phyloP scores from a whole-genome alignment of 73 alveolate species.

The Durusdinium trenchii region DNA sequence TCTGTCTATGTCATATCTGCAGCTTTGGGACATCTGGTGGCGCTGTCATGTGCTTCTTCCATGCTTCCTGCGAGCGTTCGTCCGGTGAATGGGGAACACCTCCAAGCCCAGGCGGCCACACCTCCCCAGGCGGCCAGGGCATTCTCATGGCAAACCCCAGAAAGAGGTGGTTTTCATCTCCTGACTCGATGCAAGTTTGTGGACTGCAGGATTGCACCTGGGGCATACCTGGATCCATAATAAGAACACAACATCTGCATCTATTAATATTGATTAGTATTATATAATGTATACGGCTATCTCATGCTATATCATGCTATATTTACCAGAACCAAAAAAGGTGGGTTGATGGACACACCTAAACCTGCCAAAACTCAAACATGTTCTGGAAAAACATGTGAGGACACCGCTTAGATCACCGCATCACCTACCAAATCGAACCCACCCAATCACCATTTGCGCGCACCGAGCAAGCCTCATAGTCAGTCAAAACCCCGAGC shows the following conservation, averaged over 20 bases:
- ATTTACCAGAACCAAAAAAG: too few relatives aligned
- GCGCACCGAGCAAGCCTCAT: too few relatives aligned
- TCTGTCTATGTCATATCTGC: too few relatives aligned
- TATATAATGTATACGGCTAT: background rate
- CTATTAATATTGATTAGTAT: background rate
- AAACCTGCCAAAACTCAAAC: background rate
- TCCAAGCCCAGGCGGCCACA: too few relatives aligned
- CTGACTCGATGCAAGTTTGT: too few relatives aligned
- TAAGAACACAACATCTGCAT: background rate
- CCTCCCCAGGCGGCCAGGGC: too few relatives aligned
- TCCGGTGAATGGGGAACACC: background rate
- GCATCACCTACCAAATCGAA: background rate
- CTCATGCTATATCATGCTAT: background rate
- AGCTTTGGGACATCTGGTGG: constrained; percentile 49
- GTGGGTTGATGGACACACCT: too few relatives aligned
- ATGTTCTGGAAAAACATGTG: background rate
- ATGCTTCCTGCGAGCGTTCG: constrained; percentile 37
- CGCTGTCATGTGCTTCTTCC: constrained; percentile 72
- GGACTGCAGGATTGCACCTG: too few relatives aligned
- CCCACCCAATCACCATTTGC: background rate
- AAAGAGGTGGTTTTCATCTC: too few relatives aligned
- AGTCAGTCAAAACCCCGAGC: constrained; percentile 41
- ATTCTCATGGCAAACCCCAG: too few relatives aligned
- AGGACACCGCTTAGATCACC: background rate
- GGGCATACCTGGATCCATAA: too few relatives aligned